Percentiles rank a stretch among this genome's conserved stretches.
Conservation (phyloP, 305 asterid genomes). For the Fraxinus platypoda region DNA sequence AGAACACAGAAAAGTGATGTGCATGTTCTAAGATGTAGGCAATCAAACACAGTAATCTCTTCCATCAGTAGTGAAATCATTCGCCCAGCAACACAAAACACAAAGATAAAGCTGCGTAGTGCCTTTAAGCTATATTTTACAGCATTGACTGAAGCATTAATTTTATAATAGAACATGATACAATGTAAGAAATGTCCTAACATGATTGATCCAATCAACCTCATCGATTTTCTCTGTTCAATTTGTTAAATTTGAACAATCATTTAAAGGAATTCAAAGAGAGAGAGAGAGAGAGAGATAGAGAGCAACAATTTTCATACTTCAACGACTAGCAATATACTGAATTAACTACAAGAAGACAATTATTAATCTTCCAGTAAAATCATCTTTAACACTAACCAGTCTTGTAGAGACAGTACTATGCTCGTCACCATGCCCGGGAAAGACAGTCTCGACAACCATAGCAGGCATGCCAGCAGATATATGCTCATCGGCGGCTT, state of each 20-base stretch:
- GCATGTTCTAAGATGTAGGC: neutral
- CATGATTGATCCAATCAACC: neutral
- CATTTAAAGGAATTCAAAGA: neutral
- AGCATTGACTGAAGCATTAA: too few species aligned
- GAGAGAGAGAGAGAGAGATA: neutral
- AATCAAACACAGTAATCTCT: neutral
- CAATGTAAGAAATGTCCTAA: too few species aligned
- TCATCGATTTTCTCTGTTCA: neutral
- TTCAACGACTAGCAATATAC: neutral
- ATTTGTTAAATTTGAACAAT: neutral
- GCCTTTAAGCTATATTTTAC: neutral
- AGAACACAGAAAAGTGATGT: neutral
- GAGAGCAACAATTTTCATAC: neutral
- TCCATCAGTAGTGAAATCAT: neutral
- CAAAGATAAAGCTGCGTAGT: neutral
- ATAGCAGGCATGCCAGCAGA: constrained; percentile 50
- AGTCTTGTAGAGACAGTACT: constrained; percentile 75
- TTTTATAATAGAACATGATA: too few species aligned
- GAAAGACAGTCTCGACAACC: constrained; percentile 78
- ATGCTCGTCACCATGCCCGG: constrained; percentile 47
- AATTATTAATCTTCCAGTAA: neutral
- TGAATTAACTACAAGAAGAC: neutral
- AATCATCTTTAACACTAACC: constrained; percentile 35
- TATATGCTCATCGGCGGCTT: constrained; percentile 66
- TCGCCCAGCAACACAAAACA: neutral